These are phyloP conservation scores for Boletus sp. DNA, from an alignment of 768 basidiomycete species.

Conservation along the genomic window DNA sequence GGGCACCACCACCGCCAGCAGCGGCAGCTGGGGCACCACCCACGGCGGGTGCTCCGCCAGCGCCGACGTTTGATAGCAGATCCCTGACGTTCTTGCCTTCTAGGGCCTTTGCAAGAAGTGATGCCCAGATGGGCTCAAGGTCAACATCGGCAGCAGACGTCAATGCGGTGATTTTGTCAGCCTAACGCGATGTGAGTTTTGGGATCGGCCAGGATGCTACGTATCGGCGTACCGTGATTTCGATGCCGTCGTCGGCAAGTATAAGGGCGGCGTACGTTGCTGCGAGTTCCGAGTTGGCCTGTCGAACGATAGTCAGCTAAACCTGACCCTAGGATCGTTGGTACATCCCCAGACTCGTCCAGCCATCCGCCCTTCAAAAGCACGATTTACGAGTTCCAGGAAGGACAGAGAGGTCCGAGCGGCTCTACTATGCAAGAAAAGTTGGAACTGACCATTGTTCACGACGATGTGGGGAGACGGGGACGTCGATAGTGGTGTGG, in stretches of 20 bases:
- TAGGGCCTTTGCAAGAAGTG: constrained; percentile 94
- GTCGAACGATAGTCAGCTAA: constrained; percentile 15
- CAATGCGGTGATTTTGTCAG: constrained; percentile 90
- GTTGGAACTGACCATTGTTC: constrained; percentile 27
- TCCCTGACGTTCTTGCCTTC: constrained; percentile 98
- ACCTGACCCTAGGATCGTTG: neutral
- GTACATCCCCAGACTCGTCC: constrained; percentile 10
- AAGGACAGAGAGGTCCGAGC: neutral
- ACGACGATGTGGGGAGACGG: neutral
- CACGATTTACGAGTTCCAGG: neutral
- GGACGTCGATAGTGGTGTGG: constrained; percentile 20
- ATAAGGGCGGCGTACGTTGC: constrained; percentile 90
- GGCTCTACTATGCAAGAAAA: neutral
- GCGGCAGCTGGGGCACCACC: constrained; percentile 50
- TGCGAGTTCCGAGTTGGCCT: constrained; percentile 77
- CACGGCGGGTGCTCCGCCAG: constrained; percentile 83
- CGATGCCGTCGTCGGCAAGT: constrained; percentile 94
- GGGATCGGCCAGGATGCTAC: neutral
- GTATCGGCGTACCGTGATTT: constrained; percentile 82
- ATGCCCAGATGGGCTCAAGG: constrained; percentile 95
- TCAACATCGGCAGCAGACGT: constrained; percentile 82
- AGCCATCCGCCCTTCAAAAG: constrained; percentile 21
- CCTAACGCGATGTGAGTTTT: constrained; percentile 40
- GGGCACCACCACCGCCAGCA: constrained; percentile 55
- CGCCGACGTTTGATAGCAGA: constrained; percentile 90